Base-by-base conservation (phyloP, 176 grass and related monocot species). In the Puccinellia tenuiflora region DNA sequence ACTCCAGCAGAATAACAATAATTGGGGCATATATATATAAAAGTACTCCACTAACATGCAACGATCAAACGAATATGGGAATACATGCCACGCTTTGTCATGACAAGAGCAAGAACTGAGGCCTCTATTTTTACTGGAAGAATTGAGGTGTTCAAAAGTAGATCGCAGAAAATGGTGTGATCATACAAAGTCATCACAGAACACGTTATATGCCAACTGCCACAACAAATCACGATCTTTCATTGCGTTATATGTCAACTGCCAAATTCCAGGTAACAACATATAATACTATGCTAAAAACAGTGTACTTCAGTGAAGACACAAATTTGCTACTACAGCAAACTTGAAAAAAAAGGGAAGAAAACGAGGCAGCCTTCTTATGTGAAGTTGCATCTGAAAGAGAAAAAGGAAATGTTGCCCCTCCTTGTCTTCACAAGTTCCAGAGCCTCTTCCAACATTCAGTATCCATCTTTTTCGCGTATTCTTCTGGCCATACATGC, bases 351-450 rank as follows among this genome's bases (percentile, higher is more conserved):
- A 68, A 78, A 0, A n/a, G 61, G 71, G 34, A 51, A 75, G 6
- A 25, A 72, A 66, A 88, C 7, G n/a, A 50, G 51, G 59, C 76
- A 13, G 5, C 13, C 52, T 69, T 18, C 85, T 61, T n/a, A 33
- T 63, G 39, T 66, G 22, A 54, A 67, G 22, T n/a, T 48, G 28
- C 28, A 20, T 75, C 54, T 62, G 20, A 61, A 47, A 28, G 21
- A 83, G 13, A 51, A 78, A 88, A 67, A 37, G 3, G 29, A 56
- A 14, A 75, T 17, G 5, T 73, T 54, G 50, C 61, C 69, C 68
- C 52, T 54, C 51, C 71, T 86, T 86, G 73, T 82, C 33, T 86
- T 45, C 18, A 82, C 72, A 86, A 82, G 79, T 86, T 77, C 43
- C 34, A 78, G 43, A 77, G 55, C 79, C 35, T 85, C 72, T 28